Percentiles rank a stretch among this genome's conserved stretches.
Conservation (phyloP, 202 grass and related monocot species). For the Musa balbisiana region DNA sequence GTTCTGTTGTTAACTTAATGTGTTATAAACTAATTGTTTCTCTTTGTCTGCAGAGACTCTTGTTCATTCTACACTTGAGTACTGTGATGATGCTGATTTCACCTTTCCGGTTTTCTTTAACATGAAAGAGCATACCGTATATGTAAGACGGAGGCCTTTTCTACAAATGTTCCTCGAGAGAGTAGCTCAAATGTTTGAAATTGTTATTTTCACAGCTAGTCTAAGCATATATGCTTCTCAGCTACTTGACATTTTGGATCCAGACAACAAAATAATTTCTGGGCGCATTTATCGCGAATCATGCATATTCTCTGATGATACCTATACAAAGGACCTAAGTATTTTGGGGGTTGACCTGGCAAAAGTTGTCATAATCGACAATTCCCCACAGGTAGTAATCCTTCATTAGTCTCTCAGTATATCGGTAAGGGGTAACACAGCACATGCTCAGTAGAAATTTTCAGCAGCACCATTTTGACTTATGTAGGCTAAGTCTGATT, state of each 20-base stretch:
- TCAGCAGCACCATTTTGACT: background rate
- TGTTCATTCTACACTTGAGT: slow-evolving; percentile 82
- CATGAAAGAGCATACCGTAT: slow-evolving; percentile 70
- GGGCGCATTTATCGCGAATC: slow-evolving; percentile 70
- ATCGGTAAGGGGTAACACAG: background rate
- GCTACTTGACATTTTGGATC: slow-evolving; percentile 78
- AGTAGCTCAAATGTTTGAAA: slow-evolving; percentile 76
- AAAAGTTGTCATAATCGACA: slow-evolving; percentile 86
- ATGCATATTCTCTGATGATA: slow-evolving; percentile 78
- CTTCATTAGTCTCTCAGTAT: background rate
- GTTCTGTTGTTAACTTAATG: too few species aligned
- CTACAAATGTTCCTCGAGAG: slow-evolving; percentile 86
- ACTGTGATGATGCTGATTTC: slow-evolving; percentile 57
- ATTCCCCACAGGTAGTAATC: slow-evolving; percentile 77
- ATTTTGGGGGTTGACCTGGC: slow-evolving; percentile 81
- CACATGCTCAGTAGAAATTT: background rate
- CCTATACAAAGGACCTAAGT: slow-evolving; percentile 84
- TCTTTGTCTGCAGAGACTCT: slow-evolving; percentile 72
- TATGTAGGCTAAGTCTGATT: too few species aligned
- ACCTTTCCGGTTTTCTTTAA: slow-evolving; percentile 82
- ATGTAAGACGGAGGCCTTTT: slow-evolving; percentile 80
- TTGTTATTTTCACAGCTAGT: slow-evolving; percentile 96
- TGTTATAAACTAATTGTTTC: background rate
- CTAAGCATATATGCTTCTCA: slow-evolving; percentile 85
- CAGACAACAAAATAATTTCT: slow-evolving; percentile 67